A percentile compares a stretch with the other conserved stretches of the same genome.
phyloP scores from a whole-genome alignment of 352 stramenopile species.

The Globisporangium uncinulatum region DNA sequence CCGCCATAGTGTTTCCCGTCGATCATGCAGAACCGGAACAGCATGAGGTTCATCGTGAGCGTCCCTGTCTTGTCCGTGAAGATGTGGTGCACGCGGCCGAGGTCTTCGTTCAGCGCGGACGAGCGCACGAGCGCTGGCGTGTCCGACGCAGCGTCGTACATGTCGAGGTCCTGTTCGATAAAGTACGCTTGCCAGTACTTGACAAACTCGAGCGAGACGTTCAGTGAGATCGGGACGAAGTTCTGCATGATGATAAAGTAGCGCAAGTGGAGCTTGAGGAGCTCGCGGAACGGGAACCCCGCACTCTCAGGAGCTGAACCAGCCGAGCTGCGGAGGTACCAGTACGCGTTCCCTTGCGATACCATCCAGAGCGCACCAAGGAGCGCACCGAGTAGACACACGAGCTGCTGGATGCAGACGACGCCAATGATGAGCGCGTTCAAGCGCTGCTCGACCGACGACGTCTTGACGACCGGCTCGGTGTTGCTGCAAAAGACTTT shows the following conservation, averaged over 20 bases:
- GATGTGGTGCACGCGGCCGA: slow-evolving; percentile 88
- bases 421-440: slow-evolving; percentile 70
- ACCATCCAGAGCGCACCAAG: slow-evolving; percentile 72
- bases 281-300: slow-evolving; percentile 42
- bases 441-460: slow-evolving; percentile 65
- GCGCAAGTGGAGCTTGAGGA: slow-evolving; percentile 78
- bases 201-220: slow-evolving; percentile 96
- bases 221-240: slow-evolving; percentile 98
- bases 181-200: slow-evolving; percentile 96
- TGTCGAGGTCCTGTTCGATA: slow-evolving; percentile 89
- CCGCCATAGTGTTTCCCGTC: slow-evolving; percentile 91
- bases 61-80: slow-evolving; percentile 96
- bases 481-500: slow-evolving; percentile 85
- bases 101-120: slow-evolving; percentile 88
- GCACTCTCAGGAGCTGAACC: neutral
- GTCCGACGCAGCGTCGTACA: slow-evolving; percentile 90
- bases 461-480: slow-evolving; percentile 70
- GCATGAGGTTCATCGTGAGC: slow-evolving; percentile 94
- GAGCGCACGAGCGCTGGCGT: slow-evolving; percentile 79
- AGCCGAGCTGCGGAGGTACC: slow-evolving; percentile 39
- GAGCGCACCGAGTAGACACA: slow-evolving; percentile 61
- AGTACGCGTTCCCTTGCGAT: slow-evolving; percentile 48
- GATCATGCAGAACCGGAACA: slow-evolving; percentile 95
- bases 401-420: slow-evolving; percentile 67
- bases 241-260: slow-evolving; percentile 98